phyloP scores from a whole-genome alignment of 2,329 filamentous ascomycete genomes.

The Fusarium cyanostomum region DNA sequence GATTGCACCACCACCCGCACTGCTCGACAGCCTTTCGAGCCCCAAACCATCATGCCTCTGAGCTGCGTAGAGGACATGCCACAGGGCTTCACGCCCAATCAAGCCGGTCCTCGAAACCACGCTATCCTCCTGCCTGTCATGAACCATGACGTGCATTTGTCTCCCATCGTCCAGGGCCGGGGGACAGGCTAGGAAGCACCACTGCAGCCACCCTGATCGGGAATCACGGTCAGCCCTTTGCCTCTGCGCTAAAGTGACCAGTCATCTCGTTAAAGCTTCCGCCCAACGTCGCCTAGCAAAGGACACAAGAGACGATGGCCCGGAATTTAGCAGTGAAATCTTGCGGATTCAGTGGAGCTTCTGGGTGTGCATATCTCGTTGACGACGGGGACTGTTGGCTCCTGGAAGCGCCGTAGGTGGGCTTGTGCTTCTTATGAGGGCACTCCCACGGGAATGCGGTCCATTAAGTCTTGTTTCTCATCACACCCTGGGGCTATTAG shows the following conservation, averaged over 20 bases:
- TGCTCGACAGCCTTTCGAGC: not conserved
- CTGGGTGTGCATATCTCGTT: slow-evolving; percentile 1
- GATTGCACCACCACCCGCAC: slow-evolving; percentile 25
- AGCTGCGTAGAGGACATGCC: slow-evolving; percentile 8
- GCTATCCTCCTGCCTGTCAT: slow-evolving; percentile 38
- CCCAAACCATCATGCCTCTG: not conserved
- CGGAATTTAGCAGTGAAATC: slow-evolving; percentile 4
- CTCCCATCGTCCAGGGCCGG: slow-evolving; percentile 27
- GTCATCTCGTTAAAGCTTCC: slow-evolving; percentile 31
- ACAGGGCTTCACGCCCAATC: slow-evolving; percentile 24
- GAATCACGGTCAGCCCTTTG: slow-evolving; percentile 26
- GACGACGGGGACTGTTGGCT: slow-evolving; percentile 3
- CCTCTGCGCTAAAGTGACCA: slow-evolving; percentile 34
- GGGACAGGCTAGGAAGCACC: slow-evolving; percentile 19
- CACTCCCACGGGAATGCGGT: not conserved
- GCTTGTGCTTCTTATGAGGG: slow-evolving; percentile 23
- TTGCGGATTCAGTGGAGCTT: slow-evolving; percentile 19
- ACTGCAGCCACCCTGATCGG: slow-evolving; percentile 36
- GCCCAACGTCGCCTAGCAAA: slow-evolving; percentile 10
- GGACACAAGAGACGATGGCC: not conserved
- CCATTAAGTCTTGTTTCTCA: slow-evolving; percentile 26
- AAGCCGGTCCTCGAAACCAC: slow-evolving; percentile 27
- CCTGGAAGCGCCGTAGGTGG: slow-evolving; percentile 8
- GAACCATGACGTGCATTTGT: slow-evolving; percentile 45
- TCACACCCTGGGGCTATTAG: slow-evolving; percentile 30